Evolutionary conservation across 1,284 basidiomycete genomes (phyloP), one percentile per base, ranked within the genome.

Genomic region (Coniferiporia weirii): DNA sequence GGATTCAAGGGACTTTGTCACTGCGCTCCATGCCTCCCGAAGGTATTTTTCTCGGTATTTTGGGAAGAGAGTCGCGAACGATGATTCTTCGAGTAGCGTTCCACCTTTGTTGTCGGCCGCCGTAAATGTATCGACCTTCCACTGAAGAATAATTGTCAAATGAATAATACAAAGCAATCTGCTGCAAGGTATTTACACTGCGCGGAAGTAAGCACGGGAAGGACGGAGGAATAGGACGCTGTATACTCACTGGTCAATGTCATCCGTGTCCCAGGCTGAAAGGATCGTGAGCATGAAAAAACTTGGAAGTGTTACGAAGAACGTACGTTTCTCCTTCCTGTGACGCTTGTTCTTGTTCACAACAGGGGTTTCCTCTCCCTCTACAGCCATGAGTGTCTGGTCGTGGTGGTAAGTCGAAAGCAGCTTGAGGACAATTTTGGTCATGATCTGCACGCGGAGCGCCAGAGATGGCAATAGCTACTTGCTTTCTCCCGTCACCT

Each of bases 21-120:
- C 91, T 8, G 89, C 87, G 64, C 89, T 87, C 96, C 97, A 99
- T 55, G 93, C 88, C 72, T 97, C 93, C 57, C 94, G 84, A 52
- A 99, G 77, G 70, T 99, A 98, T 66, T 91, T 93, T 82, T 99
- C 96, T 60, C 97, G 85, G 71, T 99, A 99, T 75, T 98, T 99
- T 34, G 97, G 97, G 73, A 99, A 99, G 7, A 99, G 84, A 0
- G 97, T 97, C 2, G 97, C 95, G 68, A 99, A 99, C 0, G 92
- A 95, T 7, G 93, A 95, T 76, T 99, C 97, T 72, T 99, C 95
- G 4, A 87, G 81, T 73, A 99, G 94, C 1, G 94, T 82, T 0
- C 88, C 87, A 6, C 79, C 84, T 66, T 87, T 88, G 73, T 93
- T 94, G 71, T 96, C 91, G 19, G 74, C 75, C 2, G 80, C 75